A percentile compares a stretch with the other conserved stretches of the same genome.
Conservation (phyloP, 1,284 basidiomycete genomes). For the Cutaneotrichosporon cyanovorans region DNA sequence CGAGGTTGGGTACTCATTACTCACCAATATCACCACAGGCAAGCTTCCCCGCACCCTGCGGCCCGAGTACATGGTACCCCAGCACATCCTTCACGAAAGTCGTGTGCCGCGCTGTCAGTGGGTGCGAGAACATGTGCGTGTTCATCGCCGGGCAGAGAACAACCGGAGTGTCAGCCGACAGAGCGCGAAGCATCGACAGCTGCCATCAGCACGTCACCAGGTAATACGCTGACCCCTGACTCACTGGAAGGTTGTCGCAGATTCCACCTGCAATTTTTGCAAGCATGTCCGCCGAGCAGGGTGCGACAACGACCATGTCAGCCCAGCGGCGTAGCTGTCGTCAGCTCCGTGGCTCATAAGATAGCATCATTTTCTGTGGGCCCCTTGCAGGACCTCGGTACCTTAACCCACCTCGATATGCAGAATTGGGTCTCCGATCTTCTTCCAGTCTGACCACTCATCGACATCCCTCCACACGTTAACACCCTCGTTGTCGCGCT, state of each 20-base stretch:
- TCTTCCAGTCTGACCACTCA: slow-evolving; percentile 72
- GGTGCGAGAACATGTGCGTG: slow-evolving; percentile 92
- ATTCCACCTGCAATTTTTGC: slow-evolving; percentile 82
- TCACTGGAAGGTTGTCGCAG: slow-evolving; percentile 82
- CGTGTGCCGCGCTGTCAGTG: slow-evolving; percentile 78
- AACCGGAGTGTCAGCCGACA: slow-evolving; percentile 71
- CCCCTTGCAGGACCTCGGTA: too few relatives aligned
- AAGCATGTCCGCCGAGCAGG: slow-evolving; percentile 90
- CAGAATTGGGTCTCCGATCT: slow-evolving; percentile 82
- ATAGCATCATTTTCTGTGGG: too few relatives aligned
- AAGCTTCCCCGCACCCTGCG: slow-evolving; percentile 51
- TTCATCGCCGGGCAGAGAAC: slow-evolving; percentile 98
- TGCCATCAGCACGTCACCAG: slow-evolving; percentile 34
- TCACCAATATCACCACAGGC: slow-evolving; percentile 88
- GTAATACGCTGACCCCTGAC: slow-evolving; percentile 24
- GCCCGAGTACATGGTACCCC: slow-evolving; percentile 74
- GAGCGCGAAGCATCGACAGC: slow-evolving; percentile 84
- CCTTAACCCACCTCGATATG: slow-evolving; percentile 68
- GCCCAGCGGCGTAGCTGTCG: slow-evolving; percentile 79
- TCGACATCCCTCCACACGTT: slow-evolving; percentile 83
- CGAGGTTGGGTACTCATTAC: too few relatives aligned
- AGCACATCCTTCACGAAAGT: slow-evolving; percentile 63
- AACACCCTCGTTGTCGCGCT: slow-evolving; percentile 45
- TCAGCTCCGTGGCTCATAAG: background rate
- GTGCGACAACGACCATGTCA: slow-evolving; percentile 86